Evolutionary conservation across 2,329 filamentous ascomycete genomes (phyloP), one percentile per base, ranked within the genome.

Genomic region (Apiospora phragmitis): DNA sequence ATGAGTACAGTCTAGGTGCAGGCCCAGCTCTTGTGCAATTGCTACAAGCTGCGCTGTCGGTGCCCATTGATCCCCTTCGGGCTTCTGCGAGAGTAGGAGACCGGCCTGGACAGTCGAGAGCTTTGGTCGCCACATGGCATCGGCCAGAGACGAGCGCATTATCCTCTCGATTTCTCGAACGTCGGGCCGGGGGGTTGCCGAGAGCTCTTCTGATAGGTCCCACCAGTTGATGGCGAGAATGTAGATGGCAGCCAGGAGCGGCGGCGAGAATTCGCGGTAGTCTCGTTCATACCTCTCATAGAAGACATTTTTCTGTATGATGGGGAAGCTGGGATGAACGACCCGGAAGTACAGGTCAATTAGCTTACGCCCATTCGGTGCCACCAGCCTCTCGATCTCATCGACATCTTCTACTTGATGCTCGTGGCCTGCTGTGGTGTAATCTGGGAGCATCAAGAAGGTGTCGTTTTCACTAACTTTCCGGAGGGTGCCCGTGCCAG

Each of bases 141-240:
- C 90, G 11, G 90, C 89, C 69, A 97, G 85, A 21, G 93, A 91
- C 70, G 89, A 89, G 76, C 91, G 89, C 62, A 94, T 91, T 59
- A 96, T 86, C 71, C 89, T 87, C 80, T 97, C 94, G 29, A 97
- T 83, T 71, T 91, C 89, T 49, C 85, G 84, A n/a, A 93, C 86
- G 80, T 97, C 90, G 0, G 94, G 94, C 71, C 89, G 89, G 29
- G 89, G 88, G 32, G 89, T 84, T 26, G 85, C 83, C 49, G 90
- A 88, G 32, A 95, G 86, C 29, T 90, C 88, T 24, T 90, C 88
- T 73, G 91, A 92, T 72, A 93, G 87, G 68, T 94, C 90, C 91
- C 94, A 96, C 91, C 94, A 97, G 80, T 95, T 94, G 77, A 97
- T 88, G 11, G 94, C 93, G 32, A 97, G 84, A 32, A 97, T 90